Evolutionary conservation across 306 rosid genomes (phyloP), one percentile per base, ranked within the genome.

Genomic region (Ormosia emarginata): DNA sequence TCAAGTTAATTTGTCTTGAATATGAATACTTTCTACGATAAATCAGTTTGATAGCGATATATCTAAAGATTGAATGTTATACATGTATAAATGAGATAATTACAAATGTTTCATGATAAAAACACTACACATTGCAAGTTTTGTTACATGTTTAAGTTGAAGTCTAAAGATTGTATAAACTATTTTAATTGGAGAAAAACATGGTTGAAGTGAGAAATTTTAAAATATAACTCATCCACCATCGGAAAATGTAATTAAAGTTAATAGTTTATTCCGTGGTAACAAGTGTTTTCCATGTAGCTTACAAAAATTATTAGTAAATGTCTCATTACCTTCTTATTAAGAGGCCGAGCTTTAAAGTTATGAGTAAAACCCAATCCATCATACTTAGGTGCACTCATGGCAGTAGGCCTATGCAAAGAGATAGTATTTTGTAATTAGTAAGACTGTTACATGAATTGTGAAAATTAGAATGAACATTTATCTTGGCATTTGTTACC

Each of bases 321-420:
- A 37, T 62, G 71, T 34, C 53, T 46, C 67, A 17, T 65, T 86
- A 95, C 99, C 98, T 83, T 95, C 79, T 90, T 92, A 85, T 90
- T 86, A 56, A 91, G 91, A 74, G 91, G 91, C 18, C 62, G 86
- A 59, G 92, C 94, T 88, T 91, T 93, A 79, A 95, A 92, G 65
- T 79, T 86, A 44, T 84, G 92, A 43, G 83, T 52, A 59, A 63
- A 81, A 79, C 84, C 88, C 81, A 67, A 53, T 79, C 90, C 89
- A 83, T 86, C 91, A 53, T 71, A 71, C 81, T 85, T 89, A 55
- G 69, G 76, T 82, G 85, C 76, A 70, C 74, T 87, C 50, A 33
- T 73, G 36, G 86, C 81, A 80, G 58, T 89, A 79, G 98, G 91
- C 85, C 99, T 93, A 77, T 36, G 59, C 71, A 84, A 61, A 83